A percentile compares a stretch with the other conserved stretches of the same genome.
These are phyloP conservation scores for Arthrobotrys sinensis DNA, from an alignment of 2,329 filamentous ascomycete species.

Conservation along the genomic window DNA sequence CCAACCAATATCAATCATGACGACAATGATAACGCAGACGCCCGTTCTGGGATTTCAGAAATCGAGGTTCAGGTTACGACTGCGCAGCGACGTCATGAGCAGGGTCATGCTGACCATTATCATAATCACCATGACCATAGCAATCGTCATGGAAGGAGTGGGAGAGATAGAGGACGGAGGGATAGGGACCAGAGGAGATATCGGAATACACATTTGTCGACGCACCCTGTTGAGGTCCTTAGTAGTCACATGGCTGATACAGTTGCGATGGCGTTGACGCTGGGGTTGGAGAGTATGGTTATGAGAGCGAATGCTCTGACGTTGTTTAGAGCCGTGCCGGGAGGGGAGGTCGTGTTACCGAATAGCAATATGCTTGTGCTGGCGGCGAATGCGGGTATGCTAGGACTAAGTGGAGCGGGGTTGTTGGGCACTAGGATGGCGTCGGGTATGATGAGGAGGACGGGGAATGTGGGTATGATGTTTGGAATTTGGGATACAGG, in stretches of 20 bases:
- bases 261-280: slow-evolving; percentile 62
- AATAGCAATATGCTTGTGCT: slow-evolving; percentile 54
- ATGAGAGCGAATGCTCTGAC: slow-evolving; percentile 63
- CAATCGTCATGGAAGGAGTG: slow-evolving; percentile 2
- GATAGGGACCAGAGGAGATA: slow-evolving; percentile 49
- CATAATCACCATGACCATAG: slow-evolving; percentile 10
- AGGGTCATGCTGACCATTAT: slow-evolving; percentile 12
- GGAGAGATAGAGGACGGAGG: slow-evolving; percentile 21
- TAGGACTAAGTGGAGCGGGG: slow-evolving; percentile 38
- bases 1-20: slow-evolving; percentile 39
- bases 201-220: slow-evolving; percentile 58
- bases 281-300: slow-evolving; percentile 63
- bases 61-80: slow-evolving; percentile 61
- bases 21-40: slow-evolving; percentile 45
- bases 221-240: slow-evolving; percentile 63
- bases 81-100: slow-evolving; percentile 25
- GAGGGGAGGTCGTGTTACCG: slow-evolving; percentile 40
- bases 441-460: slow-evolving; percentile 24
- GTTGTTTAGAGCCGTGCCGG: slow-evolving; percentile 24
- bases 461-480: slow-evolving; percentile 42
- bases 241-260: slow-evolving; percentile 64
- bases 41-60: slow-evolving; percentile 57
- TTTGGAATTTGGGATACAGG: slow-evolving; percentile 59
- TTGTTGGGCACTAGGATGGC: slow-evolving; percentile 28
- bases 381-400: slow-evolving; percentile 51